These are phyloP conservation scores for Sphagnum contortum DNA, from an alignment of 225 moss, liverwort and hornwort species.

Conservation along the genomic window DNA sequence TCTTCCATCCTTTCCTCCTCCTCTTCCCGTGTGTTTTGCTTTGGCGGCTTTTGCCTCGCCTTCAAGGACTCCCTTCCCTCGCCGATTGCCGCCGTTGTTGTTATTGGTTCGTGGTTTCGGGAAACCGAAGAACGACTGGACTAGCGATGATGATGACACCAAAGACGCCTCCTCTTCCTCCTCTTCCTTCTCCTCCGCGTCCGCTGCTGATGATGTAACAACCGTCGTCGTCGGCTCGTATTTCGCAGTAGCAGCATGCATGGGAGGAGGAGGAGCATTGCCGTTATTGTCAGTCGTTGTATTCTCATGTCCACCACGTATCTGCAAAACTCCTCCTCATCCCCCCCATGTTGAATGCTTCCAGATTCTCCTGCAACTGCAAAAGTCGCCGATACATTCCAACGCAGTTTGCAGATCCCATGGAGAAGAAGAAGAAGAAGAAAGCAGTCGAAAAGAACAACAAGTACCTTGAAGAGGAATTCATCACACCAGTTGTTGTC, in stretches of 20 bases:
- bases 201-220: slow-evolving; percentile 2
- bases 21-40: too few relatives aligned
- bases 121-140: slow-evolving; percentile 39
- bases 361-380: too few relatives aligned
- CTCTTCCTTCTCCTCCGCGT: too few relatives aligned
- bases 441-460: not conserved
- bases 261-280: slow-evolving; percentile 2
- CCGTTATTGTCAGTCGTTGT: too few relatives aligned
- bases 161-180: slow-evolving; percentile 2
- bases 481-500: slow-evolving; percentile 29
- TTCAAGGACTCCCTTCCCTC: too few relatives aligned
- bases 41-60: too few relatives aligned
- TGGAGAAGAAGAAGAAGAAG: not conserved
- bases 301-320: too few relatives aligned
- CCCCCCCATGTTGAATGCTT: too few relatives aligned
- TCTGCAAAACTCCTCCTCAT: too few relatives aligned
- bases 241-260: slow-evolving; percentile 15
- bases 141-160: slow-evolving; percentile 28
- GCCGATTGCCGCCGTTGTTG: not conserved
- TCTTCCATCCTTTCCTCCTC: too few relatives aligned
- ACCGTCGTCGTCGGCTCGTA: not conserved
- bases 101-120: slow-evolving; percentile 22
- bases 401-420: not conserved
- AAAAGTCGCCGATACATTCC: not conserved
- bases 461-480: slow-evolving; percentile 11